Evolutionary conservation across 23 red algal genomes (phyloP).

Genomic region (Cyanidioschyzon merolae): DNA sequence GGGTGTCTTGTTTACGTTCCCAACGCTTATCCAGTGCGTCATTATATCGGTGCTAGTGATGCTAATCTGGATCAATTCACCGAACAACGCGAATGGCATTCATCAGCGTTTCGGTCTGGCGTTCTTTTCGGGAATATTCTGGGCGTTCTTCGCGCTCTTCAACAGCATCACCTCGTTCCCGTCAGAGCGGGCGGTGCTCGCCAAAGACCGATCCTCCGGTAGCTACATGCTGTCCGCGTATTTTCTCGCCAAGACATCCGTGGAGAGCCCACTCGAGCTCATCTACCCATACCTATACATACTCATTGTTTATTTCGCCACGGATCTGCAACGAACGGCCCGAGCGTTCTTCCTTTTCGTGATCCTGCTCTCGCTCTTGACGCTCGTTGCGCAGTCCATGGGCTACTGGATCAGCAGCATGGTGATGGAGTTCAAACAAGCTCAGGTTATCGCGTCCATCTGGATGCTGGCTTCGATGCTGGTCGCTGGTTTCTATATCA

Average conservation of each 20-base stretch:
- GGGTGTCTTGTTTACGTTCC: constrained; percentile 36
- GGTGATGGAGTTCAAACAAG: constrained; percentile 66
- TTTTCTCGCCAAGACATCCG: constrained; percentile 73
- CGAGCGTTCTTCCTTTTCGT: constrained; percentile 32
- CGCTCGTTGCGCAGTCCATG: constrained; percentile 68
- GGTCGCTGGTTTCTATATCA: constrained; percentile 71
- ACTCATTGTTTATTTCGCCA: constrained; percentile 43
- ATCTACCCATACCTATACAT: constrained; percentile 52
- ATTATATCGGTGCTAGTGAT: constrained; percentile 33
- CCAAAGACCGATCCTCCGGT: constrained; percentile 78
- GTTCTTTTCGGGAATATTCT: constrained; percentile 81
- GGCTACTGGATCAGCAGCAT: constrained; percentile 56
- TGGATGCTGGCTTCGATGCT: constrained; percentile 60
- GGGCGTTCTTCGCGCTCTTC: constrained; percentile 63
- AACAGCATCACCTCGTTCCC: constrained; percentile 62
- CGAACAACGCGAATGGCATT: constrained; percentile 36
- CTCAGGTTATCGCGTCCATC: constrained; percentile 53
- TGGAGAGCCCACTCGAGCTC: constrained; percentile 73
- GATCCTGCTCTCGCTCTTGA: constrained; percentile 32
- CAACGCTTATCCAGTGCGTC: constrained; percentile 45
- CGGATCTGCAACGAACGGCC: constrained; percentile 36
- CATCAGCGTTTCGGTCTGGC: constrained; percentile 51
- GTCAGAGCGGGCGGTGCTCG: constrained; percentile 64
- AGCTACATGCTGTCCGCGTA: constrained; percentile 81
- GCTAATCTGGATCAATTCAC: constrained; percentile 62